Base-by-base conservation (phyloP, 2,329 filamentous ascomycete species). In the Talaromyces pinophilus region DNA sequence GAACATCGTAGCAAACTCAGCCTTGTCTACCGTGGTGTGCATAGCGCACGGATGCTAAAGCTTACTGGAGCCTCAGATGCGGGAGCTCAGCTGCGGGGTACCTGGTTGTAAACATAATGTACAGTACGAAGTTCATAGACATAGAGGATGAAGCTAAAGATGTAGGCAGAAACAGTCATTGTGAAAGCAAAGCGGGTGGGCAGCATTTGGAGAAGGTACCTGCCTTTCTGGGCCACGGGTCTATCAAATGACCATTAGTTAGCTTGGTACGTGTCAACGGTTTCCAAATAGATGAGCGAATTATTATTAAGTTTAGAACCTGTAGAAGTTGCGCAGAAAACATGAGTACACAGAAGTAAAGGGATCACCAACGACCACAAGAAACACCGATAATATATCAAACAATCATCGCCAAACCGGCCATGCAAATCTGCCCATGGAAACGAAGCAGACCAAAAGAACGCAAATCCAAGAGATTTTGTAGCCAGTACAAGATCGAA, bases 331-430 rank as follows among this genome's bases (percentile, higher is more conserved):
- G 25, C 3, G 19, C 6, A 40, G n/a, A 38, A 17, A 57, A 38
- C n/a, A 57, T 57, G 54, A 40, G n/a, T 57, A 40, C 54, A 57
- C n/a, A 38, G 33, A 57, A 65, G 28, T 35, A 46, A 61, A 48
- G n/a, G 13, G 35, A 44, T 44, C n/a, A 22, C 33, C 33, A 65
- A 33, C 10, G 10, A 61, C 42, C 28, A 65, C 19, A 57, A 11
- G 15, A 44, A 62, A 55, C 61, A 63, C 61, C 35, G 22, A 15
- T 44, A 54, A 42, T 55, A 55, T 55, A 42, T 40, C 46, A 28
- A 63, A 35, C 22, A 54, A 22, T 33, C 28, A 52, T 44, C 48
- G 48, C 61, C 61, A 44, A 44, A 63, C 61, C 61, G 61, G 61
- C 48, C 48, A 63, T 63, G 61, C 61, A 63, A 44, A 22, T 55